Evolutionary conservation across 106 monocot genomes (phyloP), one percentile per base, ranked within the genome.

Genomic region (Dioscorea alata): DNA sequence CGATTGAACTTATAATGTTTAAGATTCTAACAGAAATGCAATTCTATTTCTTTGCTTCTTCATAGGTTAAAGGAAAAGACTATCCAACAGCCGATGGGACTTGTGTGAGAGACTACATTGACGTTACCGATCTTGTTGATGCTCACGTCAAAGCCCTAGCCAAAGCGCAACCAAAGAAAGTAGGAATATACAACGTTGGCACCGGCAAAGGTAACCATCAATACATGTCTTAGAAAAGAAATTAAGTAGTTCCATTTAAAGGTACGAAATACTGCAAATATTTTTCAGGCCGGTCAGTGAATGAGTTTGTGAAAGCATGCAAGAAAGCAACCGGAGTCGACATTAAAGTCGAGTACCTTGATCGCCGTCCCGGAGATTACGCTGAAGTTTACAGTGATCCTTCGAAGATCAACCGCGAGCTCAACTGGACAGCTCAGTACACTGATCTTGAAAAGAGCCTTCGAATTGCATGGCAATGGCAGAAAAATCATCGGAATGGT

Each of bases 281-380:
- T 31, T 23, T 21, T 54, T 25, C 69, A 69, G 69, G 69, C 57
- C 56, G 69, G 6, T 69, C 69, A 33, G 69, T 69, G 57, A 69
- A 58, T 28, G 69, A 69, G 69, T 69, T 69, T n/a, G 69, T 69
- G 15, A 56, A 69, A 69, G 69, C 69, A 69, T 69, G 69, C 57
- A 69, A 69, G 56, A 69, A 69, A 19, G 69, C 69, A 33, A 69
- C 69, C 4, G 69, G 69, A 2, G 69, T 69, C 32, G 56, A 69
- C n/a, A 69, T 69, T 6, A 69, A 69, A 33, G 69, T 69, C 0
- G 69, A 56, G 18, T 69, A 32, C 69, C 69, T 69, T 8, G 31
- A 2, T 23, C 69, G 69, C 20, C 69, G 69, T 25, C 69, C 69
- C 31, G 69, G 69, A 14, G 69, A 69, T 18, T 69, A 69, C n/a